These are phyloP conservation scores for Triticum aestivum DNA, from an alignment of 176 grass and related monocot genomes.

Conservation along the genomic window IWGSC_CS_RefSeq_v2.1 NC_057803.1:36389422-36389921, in stretches of 20 bases:
- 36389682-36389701: neutral
- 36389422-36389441: neutral
- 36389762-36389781: constrained; percentile 66
- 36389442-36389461: neutral
- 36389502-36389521: neutral
- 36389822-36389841: constrained; percentile 91
- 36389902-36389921: constrained; percentile 27
- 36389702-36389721: constrained; percentile 20
- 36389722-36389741: constrained; percentile 40
- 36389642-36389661: constrained; percentile 20
- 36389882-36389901: constrained; percentile 91
- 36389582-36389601: neutral
- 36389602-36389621: neutral
- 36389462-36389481: neutral
- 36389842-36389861: constrained; percentile 90
- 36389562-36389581: constrained; percentile 11
- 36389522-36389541: neutral
- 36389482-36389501: neutral
- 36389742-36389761: constrained; percentile 62
- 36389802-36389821: constrained; percentile 80
- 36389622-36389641: constrained; percentile 22
- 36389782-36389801: constrained; percentile 70
- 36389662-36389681: constrained; percentile 29
- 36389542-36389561: neutral
- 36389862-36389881: constrained; percentile 81